Conservation (phyloP, 164 flowering plant genomes). For the Nelumbo lutea region DNA sequence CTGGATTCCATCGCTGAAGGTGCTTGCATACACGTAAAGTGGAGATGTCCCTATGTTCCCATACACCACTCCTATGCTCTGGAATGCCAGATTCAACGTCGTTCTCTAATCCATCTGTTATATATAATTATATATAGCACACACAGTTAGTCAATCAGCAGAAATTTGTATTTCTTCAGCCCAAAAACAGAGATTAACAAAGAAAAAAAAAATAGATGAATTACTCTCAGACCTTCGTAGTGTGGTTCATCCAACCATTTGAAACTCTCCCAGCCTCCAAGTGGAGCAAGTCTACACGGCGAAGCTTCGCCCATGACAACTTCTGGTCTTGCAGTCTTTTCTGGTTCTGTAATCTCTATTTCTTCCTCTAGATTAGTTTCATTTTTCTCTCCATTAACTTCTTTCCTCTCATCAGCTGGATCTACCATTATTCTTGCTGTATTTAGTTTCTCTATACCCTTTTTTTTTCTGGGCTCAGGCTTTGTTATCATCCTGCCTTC, state of each 20-base stretch:
- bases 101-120: conserved; percentile 36
- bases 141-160: background rate
- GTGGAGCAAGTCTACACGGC: conserved; percentile 52
- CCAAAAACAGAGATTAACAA: too few relatives aligned
- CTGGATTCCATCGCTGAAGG: conserved; percentile 36
- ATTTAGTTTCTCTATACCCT: background rate
- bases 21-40: conserved; percentile 51
- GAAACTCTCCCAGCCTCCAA: conserved; percentile 50
- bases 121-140: background rate
- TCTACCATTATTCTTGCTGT: conserved; percentile 9
- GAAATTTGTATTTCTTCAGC: too few relatives aligned
- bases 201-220: background rate
- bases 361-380: background rate
- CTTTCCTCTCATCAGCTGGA: background rate
- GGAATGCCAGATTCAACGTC: conserved; percentile 23
- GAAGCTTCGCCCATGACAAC: conserved; percentile 50
- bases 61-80: too few relatives aligned
- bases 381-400: too few relatives aligned
- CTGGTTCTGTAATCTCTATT: background rate
- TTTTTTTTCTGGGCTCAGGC: background rate
- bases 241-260: conserved; percentile 1
- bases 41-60: conserved; percentile 61
- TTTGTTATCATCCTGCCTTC: too few relatives aligned
- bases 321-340: conserved; percentile 20
- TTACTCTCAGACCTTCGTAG: conserved; percentile 6